Base-by-base conservation (phyloP, 306 rosid species). In the Inga laurina region DNA sequence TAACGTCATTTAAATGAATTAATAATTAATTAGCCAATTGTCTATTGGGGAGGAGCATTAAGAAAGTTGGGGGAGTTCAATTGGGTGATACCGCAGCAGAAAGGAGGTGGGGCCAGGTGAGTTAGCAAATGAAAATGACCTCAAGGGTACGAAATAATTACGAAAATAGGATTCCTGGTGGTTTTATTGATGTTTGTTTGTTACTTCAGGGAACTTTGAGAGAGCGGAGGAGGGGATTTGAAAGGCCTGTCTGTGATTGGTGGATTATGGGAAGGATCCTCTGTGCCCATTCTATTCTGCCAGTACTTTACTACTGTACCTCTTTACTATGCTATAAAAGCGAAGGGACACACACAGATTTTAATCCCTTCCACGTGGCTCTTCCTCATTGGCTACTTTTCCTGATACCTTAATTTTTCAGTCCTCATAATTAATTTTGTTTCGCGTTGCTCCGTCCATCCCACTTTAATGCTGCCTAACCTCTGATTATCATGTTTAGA, bases 31-130 rank as follows among this genome's bases (percentile, higher is more conserved):
- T 57, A 57, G n/a, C 8, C 15, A 30, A 12, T 27, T 32, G 39
- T 65, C 4, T 65, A 65, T 14, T 22, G 30, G 7, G 5, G 19
- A 57, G 62, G 62, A 57, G 30, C 6, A 48, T 44, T 39, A 69
- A 39, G 52, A 35, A 59, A 78, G 39, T 64, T 64, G 70, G 8
- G 8, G 76, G 52, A 21, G 76, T 62, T 90, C 45, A 75, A 85
- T 80, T 84, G 83, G 94, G 41, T 57, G 77, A 85, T 49, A 13
- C 56, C 54, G n/a, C 62, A 61, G 82, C 76, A 81, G 89, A 86
- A 87, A 81, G 21, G 54, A 48, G n/a, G 89, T 85, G 91, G 93
- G 91, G 56, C 49, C 83, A 15, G 21, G 52, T 59, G 39, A 41
- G 32, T 10, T 67, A 35, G 56, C 15, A 15, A 78, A 22, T 48